These are phyloP conservation scores for Ogataea nitratoaversa DNA, from an alignment of 805 yeast genomes.

Conservation along the genomic window DNA sequence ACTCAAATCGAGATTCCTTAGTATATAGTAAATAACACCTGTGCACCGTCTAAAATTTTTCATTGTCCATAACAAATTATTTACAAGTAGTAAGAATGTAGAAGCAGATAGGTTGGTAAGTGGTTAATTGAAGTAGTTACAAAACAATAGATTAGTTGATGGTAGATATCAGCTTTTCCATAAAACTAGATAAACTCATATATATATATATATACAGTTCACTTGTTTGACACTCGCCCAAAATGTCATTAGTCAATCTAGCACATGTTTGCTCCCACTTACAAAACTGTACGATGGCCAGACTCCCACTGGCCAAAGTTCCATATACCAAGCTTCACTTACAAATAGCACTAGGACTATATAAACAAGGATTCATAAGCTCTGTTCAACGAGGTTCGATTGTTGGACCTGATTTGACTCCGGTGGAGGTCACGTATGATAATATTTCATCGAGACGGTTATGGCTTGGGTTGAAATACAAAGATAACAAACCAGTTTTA, in stretches of 20 bases:
- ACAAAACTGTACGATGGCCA: slow-evolving; percentile 80
- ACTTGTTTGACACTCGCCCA: slow-evolving; percentile 1
- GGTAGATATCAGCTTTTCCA: too few species aligned
- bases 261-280: slow-evolving; percentile 85
- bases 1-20: too few species aligned
- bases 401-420: slow-evolving; percentile 74
- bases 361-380: slow-evolving; percentile 86
- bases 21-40: too few species aligned
- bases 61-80: too few species aligned
- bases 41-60: too few species aligned
- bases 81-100: too few species aligned
- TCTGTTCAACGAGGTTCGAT: slow-evolving; percentile 81
- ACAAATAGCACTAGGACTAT: slow-evolving; percentile 76
- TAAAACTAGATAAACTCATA: too few species aligned
- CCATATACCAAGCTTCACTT: slow-evolving; percentile 83
- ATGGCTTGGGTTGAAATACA: slow-evolving; percentile 90
- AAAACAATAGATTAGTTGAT: too few species aligned
- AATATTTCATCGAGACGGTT: slow-evolving; percentile 80
- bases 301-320: slow-evolving; percentile 67
- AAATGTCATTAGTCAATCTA: slow-evolving; percentile 83
- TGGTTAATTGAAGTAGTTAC: too few species aligned
- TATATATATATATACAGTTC: not conserved
- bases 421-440: slow-evolving; percentile 79
- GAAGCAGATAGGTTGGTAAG: too few species aligned
- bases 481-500: slow-evolving; percentile 74